phyloP scores from a whole-genome alignment of 23 red algal genomes.

The Porphyridium purpureum region DNA sequence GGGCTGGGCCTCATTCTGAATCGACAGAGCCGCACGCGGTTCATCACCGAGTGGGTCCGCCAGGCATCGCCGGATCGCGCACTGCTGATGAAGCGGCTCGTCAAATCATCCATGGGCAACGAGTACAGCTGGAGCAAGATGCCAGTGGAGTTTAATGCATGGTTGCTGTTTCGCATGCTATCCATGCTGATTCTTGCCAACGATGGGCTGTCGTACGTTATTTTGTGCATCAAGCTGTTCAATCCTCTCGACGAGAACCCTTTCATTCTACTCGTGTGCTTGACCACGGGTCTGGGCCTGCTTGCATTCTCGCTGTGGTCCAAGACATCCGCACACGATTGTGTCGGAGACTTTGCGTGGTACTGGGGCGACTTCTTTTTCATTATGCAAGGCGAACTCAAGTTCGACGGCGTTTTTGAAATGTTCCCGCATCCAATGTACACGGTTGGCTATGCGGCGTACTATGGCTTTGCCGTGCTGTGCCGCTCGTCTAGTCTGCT shows the following conservation, averaged over 20 bases:
- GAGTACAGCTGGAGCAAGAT: slow-evolving; percentile 19
- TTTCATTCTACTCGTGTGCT: slow-evolving; percentile 1
- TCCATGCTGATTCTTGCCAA: slow-evolving; percentile 84
- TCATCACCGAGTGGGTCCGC: slow-evolving; percentile 27
- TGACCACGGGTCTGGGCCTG: slow-evolving; percentile 22
- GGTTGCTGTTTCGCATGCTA: slow-evolving; percentile 68
- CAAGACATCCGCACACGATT: slow-evolving; percentile 64
- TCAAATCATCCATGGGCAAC: slow-evolving; percentile 5
- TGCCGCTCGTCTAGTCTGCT: slow-evolving; percentile 57
- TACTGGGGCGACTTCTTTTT: slow-evolving; percentile 99
- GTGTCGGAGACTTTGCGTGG: slow-evolving; percentile 92
- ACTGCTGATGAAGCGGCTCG: slow-evolving; percentile 2
- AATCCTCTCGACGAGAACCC: slow-evolving; percentile 10
- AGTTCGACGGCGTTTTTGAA: slow-evolving; percentile 83
- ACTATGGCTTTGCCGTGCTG: slow-evolving; percentile 73
- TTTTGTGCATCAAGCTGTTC: slow-evolving; percentile 39
- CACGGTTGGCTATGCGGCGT: slow-evolving; percentile 89
- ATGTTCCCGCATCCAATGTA: slow-evolving; percentile 99
- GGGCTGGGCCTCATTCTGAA: slow-evolving; percentile 49
- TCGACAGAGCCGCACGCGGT: slow-evolving; percentile 16
- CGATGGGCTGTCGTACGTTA: slow-evolving; percentile 73
- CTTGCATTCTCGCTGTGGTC: slow-evolving; percentile 55
- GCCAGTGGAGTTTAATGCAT: slow-evolving; percentile 59
- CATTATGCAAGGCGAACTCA: slow-evolving; percentile 58
- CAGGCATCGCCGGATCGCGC: slow-evolving; percentile 12